Evolutionary conservation across 768 basidiomycete genomes (phyloP), one percentile per base, ranked within the genome.

Genomic region (Lactifluus subvellereus): DNA sequence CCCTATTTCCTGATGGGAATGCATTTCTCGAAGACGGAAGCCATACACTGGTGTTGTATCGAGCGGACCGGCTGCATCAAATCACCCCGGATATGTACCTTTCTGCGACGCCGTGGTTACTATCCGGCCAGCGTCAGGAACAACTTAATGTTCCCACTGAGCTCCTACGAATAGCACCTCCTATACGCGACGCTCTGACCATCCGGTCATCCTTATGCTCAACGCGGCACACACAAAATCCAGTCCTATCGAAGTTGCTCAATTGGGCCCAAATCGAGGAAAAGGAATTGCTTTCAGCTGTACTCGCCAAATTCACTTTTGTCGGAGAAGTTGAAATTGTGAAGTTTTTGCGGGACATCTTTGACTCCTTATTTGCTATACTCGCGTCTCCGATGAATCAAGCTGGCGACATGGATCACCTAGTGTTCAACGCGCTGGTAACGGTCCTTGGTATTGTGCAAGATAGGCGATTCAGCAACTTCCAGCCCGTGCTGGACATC

Each of bases 321-420:
- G 94, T 94, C 18, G 88, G 90, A 9, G 95, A 98, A 74, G 88
- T 91, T 18, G 95, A 98, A 75, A 93, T 95, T 40, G 89, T 95
- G 73, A 95, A 94, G 73, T 95, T 94, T 73, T 79, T 94, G 20
- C 84, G 89, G 30, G 86, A 92, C 70, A 91, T 95, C 66, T 94
- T 98, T 71, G 93, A 98, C 70, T 84, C 94, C 0, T 84, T 98
- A 8, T 98, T 98, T 72, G 88, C 85, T 16, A 93, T 98, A 65
- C 80, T 98, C 54, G 79, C 86, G 1, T 93, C 93, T 18, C 75
- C 78, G 14, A 80, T 79, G 66, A 94, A 95, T 67, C 85, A 85
- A 61, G 72, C 82, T 6, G 86, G 87, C 22, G 88, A 93, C 68
- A 82, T 96, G 75, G 92, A 97, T 68, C 80, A 85, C 61, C 78